Evolutionary conservation across 176 grass and related monocot genomes (phyloP).

Genomic region (Oryza meridionalis): DNA sequence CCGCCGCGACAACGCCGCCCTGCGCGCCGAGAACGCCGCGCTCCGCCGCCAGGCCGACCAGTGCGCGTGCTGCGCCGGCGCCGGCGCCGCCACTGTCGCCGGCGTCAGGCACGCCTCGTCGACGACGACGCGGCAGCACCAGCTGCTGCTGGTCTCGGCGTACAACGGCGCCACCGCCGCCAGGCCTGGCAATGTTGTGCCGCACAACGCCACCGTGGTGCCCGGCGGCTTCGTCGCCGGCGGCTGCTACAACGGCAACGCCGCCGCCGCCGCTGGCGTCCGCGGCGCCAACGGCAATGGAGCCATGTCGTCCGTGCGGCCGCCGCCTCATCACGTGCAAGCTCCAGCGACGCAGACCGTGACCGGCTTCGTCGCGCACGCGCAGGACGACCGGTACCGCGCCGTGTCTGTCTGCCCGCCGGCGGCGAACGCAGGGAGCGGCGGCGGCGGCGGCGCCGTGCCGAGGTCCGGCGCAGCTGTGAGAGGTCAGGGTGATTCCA

Average conservation of each 20-base stretch:
- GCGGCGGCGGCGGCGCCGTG: not conserved
- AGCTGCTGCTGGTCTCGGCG: constrained; percentile 27
- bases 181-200: constrained; percentile 21
- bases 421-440: not conserved
- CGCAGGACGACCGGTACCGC: constrained; percentile 13
- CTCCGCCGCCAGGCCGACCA: constrained; percentile 53
- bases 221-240: constrained; percentile 4
- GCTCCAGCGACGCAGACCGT: not conserved
- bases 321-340: not conserved
- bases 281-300: not conserved
- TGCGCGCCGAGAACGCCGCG: constrained; percentile 67
- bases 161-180: constrained; percentile 35
- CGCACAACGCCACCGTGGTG: constrained; percentile 21
- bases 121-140: constrained; percentile 27
- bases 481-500: not conserved
- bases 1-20: constrained; percentile 60
- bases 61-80: constrained; percentile 29
- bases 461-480: not conserved
- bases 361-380: not conserved
- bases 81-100: not conserved
- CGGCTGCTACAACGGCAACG: constrained; percentile 22
- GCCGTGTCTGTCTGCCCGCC: not conserved
- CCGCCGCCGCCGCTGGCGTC: not conserved
- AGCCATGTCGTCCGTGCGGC: not conserved
- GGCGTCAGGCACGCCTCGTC: not conserved